phyloP scores from a whole-genome alignment of 164 flowering plant genomes.

The Magnolia sinica region DNA sequence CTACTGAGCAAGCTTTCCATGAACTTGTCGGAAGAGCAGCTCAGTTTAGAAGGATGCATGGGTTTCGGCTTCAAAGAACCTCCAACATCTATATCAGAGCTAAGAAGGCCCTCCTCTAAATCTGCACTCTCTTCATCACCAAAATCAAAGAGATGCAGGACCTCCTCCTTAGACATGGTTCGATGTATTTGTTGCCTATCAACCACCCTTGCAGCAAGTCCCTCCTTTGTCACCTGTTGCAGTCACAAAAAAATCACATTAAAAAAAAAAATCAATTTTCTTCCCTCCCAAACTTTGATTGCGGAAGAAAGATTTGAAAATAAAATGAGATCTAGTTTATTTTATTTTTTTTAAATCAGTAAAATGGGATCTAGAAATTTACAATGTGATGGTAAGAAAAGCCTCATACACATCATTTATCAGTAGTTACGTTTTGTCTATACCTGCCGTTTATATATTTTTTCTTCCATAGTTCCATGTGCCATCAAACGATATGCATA shows the following conservation, averaged over 20 bases:
- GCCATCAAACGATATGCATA: constrained; percentile 96
- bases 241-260: neutral
- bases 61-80: constrained; percentile 33
- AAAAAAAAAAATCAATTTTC: too few species aligned
- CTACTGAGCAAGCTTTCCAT: constrained; percentile 71
- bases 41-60: constrained; percentile 35
- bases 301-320: too few species aligned
- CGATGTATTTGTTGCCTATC: constrained; percentile 95
- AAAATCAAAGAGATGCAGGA: constrained; percentile 90
- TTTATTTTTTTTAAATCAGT: too few species aligned
- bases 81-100: constrained; percentile 22
- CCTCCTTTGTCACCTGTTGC: constrained; percentile 89
- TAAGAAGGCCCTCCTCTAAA: constrained; percentile 27
- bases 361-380: too few species aligned
- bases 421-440: neutral
- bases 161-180: constrained; percentile 94
- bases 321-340: neutral
- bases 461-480: constrained; percentile 98
- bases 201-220: constrained; percentile 98
- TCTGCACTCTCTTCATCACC: constrained; percentile 82
- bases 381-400: neutral
- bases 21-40: constrained; percentile 76
- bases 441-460: constrained; percentile 98
- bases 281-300: neutral
- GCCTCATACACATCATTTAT: neutral